Conservation (phyloP, 1,284 basidiomycete genomes). For the Bjerkandera adusta region DNA sequence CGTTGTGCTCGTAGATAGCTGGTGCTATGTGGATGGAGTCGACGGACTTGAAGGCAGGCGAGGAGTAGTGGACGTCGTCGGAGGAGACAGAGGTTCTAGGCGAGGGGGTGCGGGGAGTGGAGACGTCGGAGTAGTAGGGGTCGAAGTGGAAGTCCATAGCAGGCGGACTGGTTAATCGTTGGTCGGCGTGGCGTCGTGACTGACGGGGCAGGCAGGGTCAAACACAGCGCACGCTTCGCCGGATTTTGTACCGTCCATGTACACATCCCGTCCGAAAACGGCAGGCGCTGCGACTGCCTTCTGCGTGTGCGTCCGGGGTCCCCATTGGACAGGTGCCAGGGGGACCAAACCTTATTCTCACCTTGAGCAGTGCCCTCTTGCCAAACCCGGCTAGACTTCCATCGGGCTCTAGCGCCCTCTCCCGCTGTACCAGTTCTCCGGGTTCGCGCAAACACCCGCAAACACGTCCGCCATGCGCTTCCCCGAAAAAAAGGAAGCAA, state of each 20-base stretch:
- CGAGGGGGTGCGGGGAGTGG: slow-evolving; percentile 69
- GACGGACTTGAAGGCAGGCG: slow-evolving; percentile 37
- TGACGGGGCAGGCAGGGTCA: slow-evolving; percentile 16
- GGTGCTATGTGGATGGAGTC: slow-evolving; percentile 47
- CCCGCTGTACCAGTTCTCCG: slow-evolving; percentile 10
- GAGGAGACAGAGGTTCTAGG: slow-evolving; percentile 41
- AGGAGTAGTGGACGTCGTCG: slow-evolving; percentile 38
- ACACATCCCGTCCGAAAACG: slow-evolving; percentile 8
- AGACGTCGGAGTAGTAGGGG: slow-evolving; percentile 61
- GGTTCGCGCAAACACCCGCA: slow-evolving; percentile 13
- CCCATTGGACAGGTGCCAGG: slow-evolving; percentile 7
- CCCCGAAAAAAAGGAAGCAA: slow-evolving; percentile 15
- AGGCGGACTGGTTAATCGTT: neutral
- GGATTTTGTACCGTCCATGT: slow-evolving; percentile 16
- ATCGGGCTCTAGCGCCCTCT: slow-evolving; percentile 13
- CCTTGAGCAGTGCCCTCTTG: slow-evolving; percentile 15
- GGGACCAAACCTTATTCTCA: slow-evolving; percentile 11
- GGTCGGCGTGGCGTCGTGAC: slow-evolving; percentile 8
- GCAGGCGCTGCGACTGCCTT: neutral
- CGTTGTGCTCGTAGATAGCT: slow-evolving; percentile 48
- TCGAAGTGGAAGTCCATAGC: slow-evolving; percentile 64
- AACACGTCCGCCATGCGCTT: slow-evolving; percentile 13
- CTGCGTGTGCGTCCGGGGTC: slow-evolving; percentile 7
- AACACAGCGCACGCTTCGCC: slow-evolving; percentile 4
- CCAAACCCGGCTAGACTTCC: slow-evolving; percentile 16